Evolutionary conservation across 129 eudicot genomes (phyloP).

Genomic region (Centrapalus pauciflorus): DNA sequence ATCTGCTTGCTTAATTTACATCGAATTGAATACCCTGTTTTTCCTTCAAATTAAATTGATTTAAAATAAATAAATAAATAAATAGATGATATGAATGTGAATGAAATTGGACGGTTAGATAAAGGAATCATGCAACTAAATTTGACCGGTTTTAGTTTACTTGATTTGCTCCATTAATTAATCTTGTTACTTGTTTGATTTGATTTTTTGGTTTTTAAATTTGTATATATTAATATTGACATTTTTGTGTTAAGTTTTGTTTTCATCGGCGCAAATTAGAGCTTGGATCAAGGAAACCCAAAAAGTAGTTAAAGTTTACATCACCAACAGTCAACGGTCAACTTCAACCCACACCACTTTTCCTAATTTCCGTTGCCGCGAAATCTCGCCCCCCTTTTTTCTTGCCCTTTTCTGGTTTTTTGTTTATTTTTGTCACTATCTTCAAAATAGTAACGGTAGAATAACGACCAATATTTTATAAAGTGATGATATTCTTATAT

Average conservation of each 20-base stretch:
- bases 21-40: not conserved
- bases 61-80: not conserved
- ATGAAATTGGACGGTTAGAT: not conserved
- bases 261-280: conserved; percentile 30
- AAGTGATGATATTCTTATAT: too few relatives aligned
- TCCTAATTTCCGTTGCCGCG: not conserved
- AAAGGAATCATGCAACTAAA: conserved; percentile 9
- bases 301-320: conserved; percentile 25
- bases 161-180: conserved; percentile 12
- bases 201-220: too few relatives aligned
- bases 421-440: not conserved
- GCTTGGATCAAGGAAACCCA: conserved; percentile 32
- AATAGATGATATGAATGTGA: conserved; percentile 12
- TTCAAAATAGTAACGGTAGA: too few relatives aligned
- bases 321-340: conserved; percentile 25
- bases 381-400: conserved; percentile 13
- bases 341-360: not conserved
- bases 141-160: conserved; percentile 20
- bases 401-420: conserved; percentile 7
- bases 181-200: conserved; percentile 6
- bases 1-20: not conserved
- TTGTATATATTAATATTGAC: conserved; percentile 9
- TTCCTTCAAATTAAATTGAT: not conserved
- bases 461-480: too few relatives aligned
- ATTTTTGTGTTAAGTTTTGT: conserved; percentile 17